These are phyloP conservation scores for Mallotus nudiflorus DNA, from an alignment of 345 rosid genomes.

Conservation along the genomic window DNA sequence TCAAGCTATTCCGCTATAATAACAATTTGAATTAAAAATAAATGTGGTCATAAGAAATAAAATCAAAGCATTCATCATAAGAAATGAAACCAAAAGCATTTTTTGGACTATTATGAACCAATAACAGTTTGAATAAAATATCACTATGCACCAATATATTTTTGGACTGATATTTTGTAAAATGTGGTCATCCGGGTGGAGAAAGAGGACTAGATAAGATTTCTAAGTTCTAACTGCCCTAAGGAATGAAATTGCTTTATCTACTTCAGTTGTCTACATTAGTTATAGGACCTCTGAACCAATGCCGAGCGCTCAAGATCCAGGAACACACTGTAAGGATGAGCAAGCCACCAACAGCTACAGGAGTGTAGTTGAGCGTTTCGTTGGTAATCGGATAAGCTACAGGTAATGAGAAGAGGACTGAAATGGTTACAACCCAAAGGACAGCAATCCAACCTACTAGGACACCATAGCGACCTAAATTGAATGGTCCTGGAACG, in stretches of 20 bases:
- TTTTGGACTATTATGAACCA: background rate
- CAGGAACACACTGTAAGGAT: constrained; percentile 54
- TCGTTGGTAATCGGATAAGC: constrained; percentile 71
- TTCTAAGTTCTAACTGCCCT: background rate
- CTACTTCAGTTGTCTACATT: constrained; percentile 45
- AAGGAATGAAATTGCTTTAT: background rate
- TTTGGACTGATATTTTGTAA: too few relatives aligned
- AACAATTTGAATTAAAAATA: too few relatives aligned
- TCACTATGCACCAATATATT: background rate
- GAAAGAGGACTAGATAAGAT: background rate
- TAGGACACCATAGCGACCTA: constrained; percentile 60
- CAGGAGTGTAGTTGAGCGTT: constrained; percentile 93
- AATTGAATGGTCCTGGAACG: constrained; percentile 74
- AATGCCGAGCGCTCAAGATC: constrained; percentile 68
- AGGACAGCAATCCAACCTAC: constrained; percentile 87
- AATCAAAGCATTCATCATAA: too few relatives aligned
- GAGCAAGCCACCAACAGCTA: constrained; percentile 76
- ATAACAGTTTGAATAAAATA: background rate
- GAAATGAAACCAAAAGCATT: background rate
- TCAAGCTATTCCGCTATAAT: too few relatives aligned
- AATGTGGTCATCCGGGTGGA: background rate
- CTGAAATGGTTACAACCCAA: constrained; percentile 88
- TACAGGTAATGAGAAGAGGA: constrained; percentile 92
- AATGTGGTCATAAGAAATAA: too few relatives aligned
- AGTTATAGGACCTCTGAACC: constrained; percentile 87